Evolutionary conservation across 768 basidiomycete species (phyloP), one percentile per base, ranked within the genome.

Genomic region (Mycena alexandri): DNA sequence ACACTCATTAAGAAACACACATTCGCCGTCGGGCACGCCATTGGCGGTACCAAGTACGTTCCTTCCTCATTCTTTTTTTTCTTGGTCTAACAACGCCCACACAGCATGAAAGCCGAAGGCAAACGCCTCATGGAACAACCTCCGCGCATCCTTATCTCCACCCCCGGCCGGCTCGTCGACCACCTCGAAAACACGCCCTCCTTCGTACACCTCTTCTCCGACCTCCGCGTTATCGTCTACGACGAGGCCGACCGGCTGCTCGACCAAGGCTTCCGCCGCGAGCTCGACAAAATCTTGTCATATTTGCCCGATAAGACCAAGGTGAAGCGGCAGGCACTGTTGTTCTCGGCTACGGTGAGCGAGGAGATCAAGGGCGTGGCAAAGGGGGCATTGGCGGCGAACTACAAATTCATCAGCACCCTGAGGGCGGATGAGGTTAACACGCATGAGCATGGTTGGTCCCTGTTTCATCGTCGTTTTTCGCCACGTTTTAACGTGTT

Each of bases 171-270:
- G n/a, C 81, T 93, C 61, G 80, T 88, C 67, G 92, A 93, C 76
- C 89, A 91, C 73, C 77, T 93, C 46, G 83, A 86, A 72, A 87
- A 83, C 43, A 70, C 72, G n/a, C 76, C 79, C 25, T 56, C 73
- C 48, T 75, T 88, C 56, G 68, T 67, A 12, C 62, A 77, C 41
- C 78, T 80, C 42, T 74, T 90, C 51, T 42, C 68, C 6, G 68
- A 75, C 33, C 76, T 89, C 9, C 76, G 81, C 43, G 80, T 82
- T 9, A 68, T 91, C 70, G 85, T 93, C 3, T 80, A 91, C 68
- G 92, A 93, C 73, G 92, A 93, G 77, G 92, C 91, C 13, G 92
- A 93, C 75, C 81, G 92, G 38, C 76, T 93, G 17, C 82, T 93
- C 21, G 92, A 93, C 72, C 84, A 90, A 73, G 92, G 92, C 54